Conservation (phyloP, 2,329 filamentous ascomycete genomes). For the Pseudogymnoascus sp. region DNA sequence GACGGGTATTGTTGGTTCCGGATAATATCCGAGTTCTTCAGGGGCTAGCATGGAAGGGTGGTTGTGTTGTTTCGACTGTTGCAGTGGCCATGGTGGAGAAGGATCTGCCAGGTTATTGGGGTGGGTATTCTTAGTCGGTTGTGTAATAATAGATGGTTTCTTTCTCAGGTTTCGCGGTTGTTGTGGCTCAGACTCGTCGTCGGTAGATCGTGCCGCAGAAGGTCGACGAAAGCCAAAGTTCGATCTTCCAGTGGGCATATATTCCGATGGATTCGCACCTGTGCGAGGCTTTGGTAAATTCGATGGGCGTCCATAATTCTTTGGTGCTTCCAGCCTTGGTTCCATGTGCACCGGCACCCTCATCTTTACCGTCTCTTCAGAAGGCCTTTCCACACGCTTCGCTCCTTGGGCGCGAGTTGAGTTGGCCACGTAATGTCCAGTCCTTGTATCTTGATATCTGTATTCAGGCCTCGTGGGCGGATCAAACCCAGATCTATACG, state of each 20-base stretch:
- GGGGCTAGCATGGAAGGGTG: background rate
- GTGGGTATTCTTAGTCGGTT: constrained; percentile 13
- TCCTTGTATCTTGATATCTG: constrained; percentile 25
- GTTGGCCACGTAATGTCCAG: constrained; percentile 19
- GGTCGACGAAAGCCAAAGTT: constrained; percentile 21
- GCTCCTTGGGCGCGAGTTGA: background rate
- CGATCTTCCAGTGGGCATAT: constrained; percentile 14
- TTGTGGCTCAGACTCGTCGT: constrained; percentile 20
- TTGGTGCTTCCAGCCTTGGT: constrained; percentile 12
- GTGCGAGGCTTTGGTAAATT: constrained; percentile 19
- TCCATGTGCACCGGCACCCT: constrained; percentile 24
- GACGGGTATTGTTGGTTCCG: constrained; percentile 16
- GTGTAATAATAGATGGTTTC: constrained; percentile 40
- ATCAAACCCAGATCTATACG: constrained; percentile 33
- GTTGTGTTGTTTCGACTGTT: background rate
- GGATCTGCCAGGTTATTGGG: constrained; percentile 15
- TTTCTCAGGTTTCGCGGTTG: constrained; percentile 37
- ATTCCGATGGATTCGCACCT: constrained; percentile 15
- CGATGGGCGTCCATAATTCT: constrained; percentile 12
- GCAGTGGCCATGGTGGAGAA: constrained; percentile 6
- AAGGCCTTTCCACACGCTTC: constrained; percentile 12
- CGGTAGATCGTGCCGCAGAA: constrained; percentile 11
- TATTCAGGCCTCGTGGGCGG: constrained; percentile 34
- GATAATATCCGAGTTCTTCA: background rate
- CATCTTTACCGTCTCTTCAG: constrained; percentile 36